phyloP scores from a whole-genome alignment of 116 monocot genomes.

The Trichopus zeylanicus region DNA sequence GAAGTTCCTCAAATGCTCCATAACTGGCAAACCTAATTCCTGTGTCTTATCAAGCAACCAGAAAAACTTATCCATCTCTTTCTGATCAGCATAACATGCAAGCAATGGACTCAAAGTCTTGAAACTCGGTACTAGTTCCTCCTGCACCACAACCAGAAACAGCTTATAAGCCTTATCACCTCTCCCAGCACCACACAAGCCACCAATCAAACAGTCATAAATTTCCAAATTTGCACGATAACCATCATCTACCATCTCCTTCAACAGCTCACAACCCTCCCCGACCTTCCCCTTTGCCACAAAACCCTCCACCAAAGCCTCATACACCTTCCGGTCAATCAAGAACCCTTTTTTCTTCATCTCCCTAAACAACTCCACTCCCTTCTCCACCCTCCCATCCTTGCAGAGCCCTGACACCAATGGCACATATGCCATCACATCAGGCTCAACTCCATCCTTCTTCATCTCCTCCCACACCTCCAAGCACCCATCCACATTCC shows the following conservation, averaged over 20 bases:
- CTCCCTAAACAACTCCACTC: slow-evolving; percentile 32
- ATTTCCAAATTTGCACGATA: slow-evolving; percentile 66
- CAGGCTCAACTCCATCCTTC: slow-evolving; percentile 46
- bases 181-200: slow-evolving; percentile 38
- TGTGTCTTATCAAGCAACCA: slow-evolving; percentile 25
- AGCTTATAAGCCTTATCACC: slow-evolving; percentile 66
- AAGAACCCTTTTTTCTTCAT: slow-evolving; percentile 56
- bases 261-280: slow-evolving; percentile 43
- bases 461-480: slow-evolving; percentile 80
- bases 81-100: slow-evolving; percentile 31
- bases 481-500: slow-evolving; percentile 61
- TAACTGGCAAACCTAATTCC: slow-evolving; percentile 36
- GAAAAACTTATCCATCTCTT: slow-evolving; percentile 42
- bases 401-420: slow-evolving; percentile 52
- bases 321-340: slow-evolving; percentile 63
- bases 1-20: slow-evolving; percentile 51
- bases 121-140: slow-evolving; percentile 46
- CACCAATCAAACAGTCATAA: slow-evolving; percentile 59
- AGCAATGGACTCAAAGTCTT: slow-evolving; percentile 52
- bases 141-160: slow-evolving; percentile 40
- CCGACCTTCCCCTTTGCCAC: slow-evolving; percentile 40
- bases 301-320: slow-evolving; percentile 53
- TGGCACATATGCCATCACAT: slow-evolving; percentile 70
- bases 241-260: slow-evolving; percentile 74
- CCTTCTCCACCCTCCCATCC: slow-evolving; percentile 38